A percentile compares a stretch with the other conserved stretches of the same genome.
Evolutionary conservation across 768 basidiomycete genomes (phyloP).

Genomic region (Tubosaeta sp.): DNA sequence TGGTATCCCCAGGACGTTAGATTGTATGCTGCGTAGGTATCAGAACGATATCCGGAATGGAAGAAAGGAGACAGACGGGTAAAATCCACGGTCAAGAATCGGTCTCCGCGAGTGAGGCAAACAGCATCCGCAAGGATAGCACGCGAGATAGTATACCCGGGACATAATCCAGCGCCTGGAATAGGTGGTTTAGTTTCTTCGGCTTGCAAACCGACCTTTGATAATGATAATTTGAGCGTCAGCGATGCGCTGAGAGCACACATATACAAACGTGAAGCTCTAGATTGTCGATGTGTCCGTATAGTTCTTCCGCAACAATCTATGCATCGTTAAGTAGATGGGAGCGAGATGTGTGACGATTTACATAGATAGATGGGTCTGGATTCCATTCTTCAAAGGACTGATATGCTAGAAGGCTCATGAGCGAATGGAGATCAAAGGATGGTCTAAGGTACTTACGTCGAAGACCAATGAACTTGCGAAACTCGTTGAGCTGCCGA

Average conservation of each 20-base stretch:
- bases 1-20: slow-evolving; percentile 77
- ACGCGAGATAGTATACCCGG: slow-evolving; percentile 78
- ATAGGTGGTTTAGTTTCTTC: slow-evolving; percentile 64
- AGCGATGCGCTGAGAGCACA: neutral
- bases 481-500: slow-evolving; percentile 62
- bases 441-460: slow-evolving; percentile 36
- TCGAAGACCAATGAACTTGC: slow-evolving; percentile 66
- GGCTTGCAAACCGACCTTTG: slow-evolving; percentile 61
- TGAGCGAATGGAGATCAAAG: slow-evolving; percentile 2
- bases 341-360: slow-evolving; percentile 11
- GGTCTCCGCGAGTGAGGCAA: slow-evolving; percentile 70
- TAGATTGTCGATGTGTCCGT: slow-evolving; percentile 70
- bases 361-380: slow-evolving; percentile 50
- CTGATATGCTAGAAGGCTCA: slow-evolving; percentile 43
- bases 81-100: slow-evolving; percentile 72
- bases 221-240: neutral
- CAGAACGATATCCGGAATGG: neutral
- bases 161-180: slow-evolving; percentile 73
- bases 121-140: slow-evolving; percentile 83
- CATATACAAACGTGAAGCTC: slow-evolving; percentile 62
- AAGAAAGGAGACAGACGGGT: slow-evolving; percentile 50
- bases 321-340: slow-evolving; percentile 21
- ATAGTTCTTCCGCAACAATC: slow-evolving; percentile 61
- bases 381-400: slow-evolving; percentile 74
- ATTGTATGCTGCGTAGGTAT: slow-evolving; percentile 52